Percentiles rank a stretch among this genome's conserved stretches.
Evolutionary conservation across 2,329 filamentous ascomycete genomes (phyloP).

Genomic region (Venturiaceae sp.): DNA sequence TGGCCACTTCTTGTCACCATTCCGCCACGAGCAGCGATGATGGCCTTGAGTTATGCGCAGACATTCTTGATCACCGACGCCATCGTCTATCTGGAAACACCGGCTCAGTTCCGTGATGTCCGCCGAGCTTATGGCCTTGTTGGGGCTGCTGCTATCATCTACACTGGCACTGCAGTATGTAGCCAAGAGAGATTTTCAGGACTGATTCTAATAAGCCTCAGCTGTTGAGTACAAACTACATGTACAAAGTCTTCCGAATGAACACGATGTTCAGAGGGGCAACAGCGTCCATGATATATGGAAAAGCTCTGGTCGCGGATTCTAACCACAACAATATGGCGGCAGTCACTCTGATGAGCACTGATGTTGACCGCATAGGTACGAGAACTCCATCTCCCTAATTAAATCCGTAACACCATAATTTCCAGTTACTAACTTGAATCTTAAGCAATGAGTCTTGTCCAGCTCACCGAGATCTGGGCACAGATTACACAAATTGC

Average conservation of each 20-base stretch:
- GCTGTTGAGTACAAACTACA: background rate
- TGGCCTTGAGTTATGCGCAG: conserved; percentile 3
- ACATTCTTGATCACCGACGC: conserved; percentile 2
- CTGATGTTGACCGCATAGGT: conserved; percentile 1
- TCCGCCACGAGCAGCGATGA: background rate
- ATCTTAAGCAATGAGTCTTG: background rate
- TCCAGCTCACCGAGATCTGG: conserved; percentile 1
- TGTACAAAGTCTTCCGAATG: conserved; percentile 2
- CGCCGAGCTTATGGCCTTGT: conserved; percentile 3
- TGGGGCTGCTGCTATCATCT: conserved; percentile 2
- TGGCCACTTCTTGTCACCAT: background rate
- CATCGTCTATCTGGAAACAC: conserved; percentile 1
- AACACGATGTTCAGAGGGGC: conserved; percentile 2
- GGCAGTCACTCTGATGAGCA: conserved; percentile 6
- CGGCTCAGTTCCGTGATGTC: background rate
- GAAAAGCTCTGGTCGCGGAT: background rate
- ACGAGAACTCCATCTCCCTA: background rate
- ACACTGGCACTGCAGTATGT: background rate
- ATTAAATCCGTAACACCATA: too few species aligned
- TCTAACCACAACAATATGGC: background rate
- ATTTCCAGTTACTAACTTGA: background rate
- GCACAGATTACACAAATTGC: conserved; percentile 1
- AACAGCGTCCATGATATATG: conserved; percentile 1
- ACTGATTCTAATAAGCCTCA: background rate
- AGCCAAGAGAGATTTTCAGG: background rate